Evolutionary conservation across 306 rosid genomes (phyloP).

Genomic region (Medicago lupulina): DNA sequence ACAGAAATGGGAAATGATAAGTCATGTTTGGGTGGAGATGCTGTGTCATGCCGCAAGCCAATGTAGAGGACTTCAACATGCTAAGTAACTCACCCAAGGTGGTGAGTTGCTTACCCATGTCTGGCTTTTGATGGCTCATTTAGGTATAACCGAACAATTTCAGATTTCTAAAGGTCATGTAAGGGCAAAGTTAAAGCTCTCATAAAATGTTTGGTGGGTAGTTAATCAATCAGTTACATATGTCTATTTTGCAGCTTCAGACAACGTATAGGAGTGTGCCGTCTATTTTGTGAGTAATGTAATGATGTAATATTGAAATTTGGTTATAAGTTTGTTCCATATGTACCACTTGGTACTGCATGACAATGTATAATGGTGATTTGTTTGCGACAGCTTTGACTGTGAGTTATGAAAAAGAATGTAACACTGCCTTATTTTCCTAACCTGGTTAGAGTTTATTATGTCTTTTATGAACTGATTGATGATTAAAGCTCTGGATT

Average conservation of each 20-base stretch:
- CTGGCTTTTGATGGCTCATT: slow-evolving; percentile 51
- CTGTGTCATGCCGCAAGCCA: slow-evolving; percentile 31
- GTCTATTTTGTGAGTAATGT: not conserved
- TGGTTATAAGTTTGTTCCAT: not conserved
- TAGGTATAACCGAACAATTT: slow-evolving; percentile 48
- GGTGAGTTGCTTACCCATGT: slow-evolving; percentile 43
- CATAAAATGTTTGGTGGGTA: not conserved
- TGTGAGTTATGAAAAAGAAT: not conserved
- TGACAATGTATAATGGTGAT: not conserved
- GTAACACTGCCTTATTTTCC: not conserved
- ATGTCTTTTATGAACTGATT: not conserved
- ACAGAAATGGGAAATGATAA: slow-evolving; percentile 26
- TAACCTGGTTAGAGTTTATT: not conserved
- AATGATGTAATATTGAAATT: not conserved
- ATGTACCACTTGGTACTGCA: not conserved
- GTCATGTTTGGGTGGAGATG: slow-evolving; percentile 29
- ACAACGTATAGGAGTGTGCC: not conserved
- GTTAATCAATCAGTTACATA: not conserved
- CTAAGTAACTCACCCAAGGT: slow-evolving; percentile 5
- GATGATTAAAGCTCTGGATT: no score
- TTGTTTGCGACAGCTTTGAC: not conserved
- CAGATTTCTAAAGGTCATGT: slow-evolving; percentile 45
- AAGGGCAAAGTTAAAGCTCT: slow-evolving; percentile 35
- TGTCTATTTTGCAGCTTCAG: not conserved
- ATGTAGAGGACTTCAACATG: slow-evolving; percentile 20